A percentile compares a stretch with the other conserved stretches of the same genome.
Conservation (phyloP, 495 filamentous ascomycete species). For the Hypoxylon trugodes region DNA sequence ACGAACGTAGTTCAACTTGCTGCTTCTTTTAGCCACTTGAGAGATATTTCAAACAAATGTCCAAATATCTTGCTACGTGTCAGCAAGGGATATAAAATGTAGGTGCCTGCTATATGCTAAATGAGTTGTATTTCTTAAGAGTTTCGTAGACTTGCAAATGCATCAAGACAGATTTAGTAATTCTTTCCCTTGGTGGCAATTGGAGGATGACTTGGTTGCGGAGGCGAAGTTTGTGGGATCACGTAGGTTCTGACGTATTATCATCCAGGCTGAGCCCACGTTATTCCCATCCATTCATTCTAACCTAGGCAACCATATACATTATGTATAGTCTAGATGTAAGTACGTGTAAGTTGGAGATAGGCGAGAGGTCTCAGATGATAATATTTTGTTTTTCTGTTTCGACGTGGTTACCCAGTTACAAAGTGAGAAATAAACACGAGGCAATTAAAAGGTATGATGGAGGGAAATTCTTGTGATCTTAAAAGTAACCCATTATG, state of each 20-base stretch:
- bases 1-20: too few relatives aligned
- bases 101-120: background rate
- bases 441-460: slow-evolving; percentile 8
- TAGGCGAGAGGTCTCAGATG: slow-evolving; percentile 17
- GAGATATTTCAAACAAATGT: too few relatives aligned
- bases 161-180: slow-evolving; percentile 22
- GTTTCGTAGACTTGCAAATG: slow-evolving; percentile 9
- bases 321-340: background rate
- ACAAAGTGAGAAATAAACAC: slow-evolving; percentile 8
- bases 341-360: slow-evolving; percentile 31
- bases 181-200: background rate
- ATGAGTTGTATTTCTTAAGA: slow-evolving; percentile 6
- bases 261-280: slow-evolving; percentile 17
- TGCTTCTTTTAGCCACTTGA: too few relatives aligned
- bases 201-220: background rate
- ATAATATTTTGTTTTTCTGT: background rate
- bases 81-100: background rate
- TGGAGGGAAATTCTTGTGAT: background rate
- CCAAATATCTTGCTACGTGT: slow-evolving; percentile 2
- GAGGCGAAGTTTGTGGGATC: slow-evolving; percentile 11
- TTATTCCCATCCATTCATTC: slow-evolving; percentile 1
- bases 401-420: background rate
- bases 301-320: background rate
- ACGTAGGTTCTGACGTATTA: slow-evolving; percentile 22
- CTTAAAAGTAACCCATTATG: slow-evolving; percentile 27